phyloP scores from a whole-genome alignment of 129 eudicot species.

The Arctium minus region DNA sequence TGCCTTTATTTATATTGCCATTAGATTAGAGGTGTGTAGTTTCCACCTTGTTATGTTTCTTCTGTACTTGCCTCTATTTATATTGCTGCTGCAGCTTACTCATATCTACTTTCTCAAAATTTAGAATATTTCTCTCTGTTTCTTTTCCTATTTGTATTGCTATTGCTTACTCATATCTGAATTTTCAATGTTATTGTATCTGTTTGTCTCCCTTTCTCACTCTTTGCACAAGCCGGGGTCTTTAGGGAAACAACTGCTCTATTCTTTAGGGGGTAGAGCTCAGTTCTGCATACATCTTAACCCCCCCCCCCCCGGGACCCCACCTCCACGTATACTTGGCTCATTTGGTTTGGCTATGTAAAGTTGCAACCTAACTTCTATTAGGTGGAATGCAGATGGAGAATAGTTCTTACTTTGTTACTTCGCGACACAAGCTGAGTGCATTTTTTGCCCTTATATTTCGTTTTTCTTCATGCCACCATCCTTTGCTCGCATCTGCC shows the following conservation, averaged over 20 bases:
- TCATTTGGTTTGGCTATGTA: not conserved
- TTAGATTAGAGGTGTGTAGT: no score
- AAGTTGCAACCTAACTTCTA: constrained; percentile 13
- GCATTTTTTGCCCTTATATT: constrained; percentile 92
- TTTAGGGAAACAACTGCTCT: not conserved
- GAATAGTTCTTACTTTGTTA: constrained; percentile 83
- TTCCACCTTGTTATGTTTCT: no score
- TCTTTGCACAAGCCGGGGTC: not conserved
- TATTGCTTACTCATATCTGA: not conserved
- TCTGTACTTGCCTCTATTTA: no score
- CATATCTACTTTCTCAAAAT: not conserved
- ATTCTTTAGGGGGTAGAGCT: not conserved
- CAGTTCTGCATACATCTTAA: not conserved
- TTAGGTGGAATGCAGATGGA: constrained; percentile 55
- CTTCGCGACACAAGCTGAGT: constrained; percentile 90
- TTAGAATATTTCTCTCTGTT: not conserved
- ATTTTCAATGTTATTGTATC: not conserved
- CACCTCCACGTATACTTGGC: not conserved
- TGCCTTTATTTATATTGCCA: no score
- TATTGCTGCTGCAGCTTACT: not conserved
- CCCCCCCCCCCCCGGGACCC: not conserved
- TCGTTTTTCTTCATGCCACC: constrained; percentile 97
- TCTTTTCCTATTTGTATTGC: not conserved
- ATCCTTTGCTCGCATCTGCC: constrained; percentile 90
- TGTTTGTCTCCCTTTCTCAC: not conserved